phyloP scores from a whole-genome alignment of 805 yeast genomes.

The Lipomyces kockii region DNA sequence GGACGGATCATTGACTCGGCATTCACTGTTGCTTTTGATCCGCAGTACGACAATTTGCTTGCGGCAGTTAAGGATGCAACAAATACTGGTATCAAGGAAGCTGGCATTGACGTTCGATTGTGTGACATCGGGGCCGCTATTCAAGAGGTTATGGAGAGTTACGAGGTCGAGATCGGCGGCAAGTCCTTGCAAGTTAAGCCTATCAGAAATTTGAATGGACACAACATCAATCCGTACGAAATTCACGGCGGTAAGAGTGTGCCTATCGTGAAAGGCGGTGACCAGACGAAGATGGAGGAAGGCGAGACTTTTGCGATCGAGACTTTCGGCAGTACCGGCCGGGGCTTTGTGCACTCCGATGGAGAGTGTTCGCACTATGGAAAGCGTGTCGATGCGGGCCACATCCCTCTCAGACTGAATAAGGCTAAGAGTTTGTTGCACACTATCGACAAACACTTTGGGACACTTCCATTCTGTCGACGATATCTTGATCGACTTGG shows the following conservation, averaged over 20 bases:
- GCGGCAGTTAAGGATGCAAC: slow-evolving; percentile 92
- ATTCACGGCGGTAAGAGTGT: slow-evolving; percentile 97
- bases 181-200: slow-evolving; percentile 82
- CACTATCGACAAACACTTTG: slow-evolving; percentile 79
- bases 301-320: slow-evolving; percentile 98
- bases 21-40: slow-evolving; percentile 86
- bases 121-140: slow-evolving; percentile 95
- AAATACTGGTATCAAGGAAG: slow-evolving; percentile 86
- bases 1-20: slow-evolving; percentile 96
- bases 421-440: slow-evolving; percentile 71
- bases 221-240: slow-evolving; percentile 78
- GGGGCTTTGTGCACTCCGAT: slow-evolving; percentile 80
- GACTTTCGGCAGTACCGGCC: slow-evolving; percentile 96
- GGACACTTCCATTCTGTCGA: slow-evolving; percentile 96
- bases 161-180: slow-evolving; percentile 90
- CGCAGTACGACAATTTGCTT: slow-evolving; percentile 76
- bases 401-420: slow-evolving; percentile 60
- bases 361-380: slow-evolving; percentile 98
- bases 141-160: slow-evolving; percentile 96
- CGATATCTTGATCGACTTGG: slow-evolving; percentile 90
- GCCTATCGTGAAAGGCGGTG: slow-evolving; percentile 93
- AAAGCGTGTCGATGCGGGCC: slow-evolving; percentile 55
- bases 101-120: slow-evolving; percentile 94
- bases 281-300: slow-evolving; percentile 97
- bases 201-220: slow-evolving; percentile 93